Conservation (phyloP, 2,329 filamentous ascomycete species). For the Colletotrichum navitas region DNA sequence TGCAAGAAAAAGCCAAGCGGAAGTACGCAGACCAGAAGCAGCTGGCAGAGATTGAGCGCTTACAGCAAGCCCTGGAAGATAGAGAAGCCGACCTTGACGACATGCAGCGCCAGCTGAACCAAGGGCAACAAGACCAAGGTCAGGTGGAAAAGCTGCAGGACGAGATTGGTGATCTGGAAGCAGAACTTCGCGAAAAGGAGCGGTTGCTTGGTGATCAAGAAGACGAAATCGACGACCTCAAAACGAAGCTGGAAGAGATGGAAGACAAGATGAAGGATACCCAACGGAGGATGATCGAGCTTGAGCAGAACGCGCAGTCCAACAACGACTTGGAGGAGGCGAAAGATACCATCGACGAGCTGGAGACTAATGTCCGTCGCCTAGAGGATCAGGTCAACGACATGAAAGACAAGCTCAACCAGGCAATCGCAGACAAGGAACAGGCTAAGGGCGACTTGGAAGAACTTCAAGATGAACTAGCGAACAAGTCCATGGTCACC, state of each 20-base stretch:
- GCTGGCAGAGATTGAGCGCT: conserved; percentile 68
- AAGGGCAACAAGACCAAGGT: conserved; percentile 67
- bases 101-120: conserved; percentile 70
- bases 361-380: conserved; percentile 66
- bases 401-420: conserved; percentile 65
- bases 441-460: conserved; percentile 71
- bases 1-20: conserved; percentile 84
- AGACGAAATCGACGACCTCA: conserved; percentile 78
- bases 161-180: conserved; percentile 81
- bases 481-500: conserved; percentile 82
- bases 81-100: conserved; percentile 72
- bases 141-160: conserved; percentile 77
- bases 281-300: conserved; percentile 62
- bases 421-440: conserved; percentile 66
- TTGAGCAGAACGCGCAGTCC: conserved; percentile 68
- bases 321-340: conserved; percentile 68
- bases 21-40: conserved; percentile 80
- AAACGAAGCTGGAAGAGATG: conserved; percentile 63
- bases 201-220: conserved; percentile 79
- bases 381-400: conserved; percentile 68
- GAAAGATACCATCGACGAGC: conserved; percentile 68
- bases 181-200: conserved; percentile 81
- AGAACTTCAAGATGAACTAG: conserved; percentile 81
- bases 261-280: conserved; percentile 71
- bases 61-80: conserved; percentile 69